Evolutionary conservation across 352 stramenopile genomes (phyloP), one percentile per base, ranked within the genome.

Genomic region (Achlya hypogyna): DNA sequence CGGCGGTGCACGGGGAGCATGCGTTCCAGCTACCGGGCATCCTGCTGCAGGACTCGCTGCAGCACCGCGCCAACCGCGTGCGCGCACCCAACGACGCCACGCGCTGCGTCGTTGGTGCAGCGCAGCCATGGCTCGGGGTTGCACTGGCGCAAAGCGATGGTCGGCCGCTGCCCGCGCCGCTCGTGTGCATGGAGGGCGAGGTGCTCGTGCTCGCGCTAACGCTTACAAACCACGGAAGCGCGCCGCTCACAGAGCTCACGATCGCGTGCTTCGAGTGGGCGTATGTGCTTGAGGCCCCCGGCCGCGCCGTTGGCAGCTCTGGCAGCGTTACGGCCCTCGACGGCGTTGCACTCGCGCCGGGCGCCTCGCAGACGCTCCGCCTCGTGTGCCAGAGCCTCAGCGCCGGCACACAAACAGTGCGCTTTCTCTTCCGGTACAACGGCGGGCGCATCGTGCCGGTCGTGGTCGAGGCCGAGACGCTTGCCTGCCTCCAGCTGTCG

Each of bases 121-220:
- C 74, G 1, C 91, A 93, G 86, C 84, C 86, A 25, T 95, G 84
- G 84, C 77, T 95, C 23, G 84, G 86, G 8, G 84, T 93, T 1
- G 78, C 84, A 63, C 58, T 91, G 16, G 71, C 86, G 52, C 69
- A 64, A 38, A n/a, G 25, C 2, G 65, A 75, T 45, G 51, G 71
- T n/a, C 62, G 32, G 71, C 69, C 29, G 88, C 78, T 68, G 73
- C 87, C 22, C 14, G 23, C 14, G 9, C 60, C 60, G 12, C 29
- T 67, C 1, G 43, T 67, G 1, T 67, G 60, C 51, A 58, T 67
- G 60, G 60, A 67, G 43, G 82, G 81, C 6, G 83, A 94, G 43
- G 70, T 94, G 5, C 63, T 94, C 14, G 68, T 74, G 38, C 73
- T 84, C 59, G 74, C 85, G 3, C 53, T 88, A 40, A 73, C 62